Conservation (phyloP, 75 land plant species). For the Azolla pinnata region DNA sequence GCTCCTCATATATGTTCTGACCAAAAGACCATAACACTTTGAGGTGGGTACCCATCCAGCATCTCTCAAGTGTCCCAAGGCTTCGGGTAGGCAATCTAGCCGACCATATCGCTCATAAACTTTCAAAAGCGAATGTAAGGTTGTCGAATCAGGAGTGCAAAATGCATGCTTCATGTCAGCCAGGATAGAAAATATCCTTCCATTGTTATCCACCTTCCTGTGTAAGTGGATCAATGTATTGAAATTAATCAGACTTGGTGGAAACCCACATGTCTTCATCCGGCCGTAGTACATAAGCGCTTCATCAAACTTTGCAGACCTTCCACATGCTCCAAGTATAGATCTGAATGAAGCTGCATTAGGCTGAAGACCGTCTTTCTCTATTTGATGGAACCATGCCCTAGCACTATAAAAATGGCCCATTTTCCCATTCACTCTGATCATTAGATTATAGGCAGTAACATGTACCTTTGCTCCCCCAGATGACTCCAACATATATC, state of each 20-base stretch:
- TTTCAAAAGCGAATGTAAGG: conserved; percentile 48
- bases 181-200: conserved; percentile 37
- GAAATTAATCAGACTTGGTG: conserved; percentile 52
- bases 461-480: conserved; percentile 48
- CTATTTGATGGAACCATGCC: conserved; percentile 27
- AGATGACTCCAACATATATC: conserved; percentile 44
- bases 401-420: conserved; percentile 43
- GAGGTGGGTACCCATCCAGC: conserved; percentile 33
- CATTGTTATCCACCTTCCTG: conserved; percentile 44
- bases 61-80: conserved; percentile 25
- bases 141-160: conserved; percentile 41
- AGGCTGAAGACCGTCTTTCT: conserved; percentile 42
- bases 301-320: conserved; percentile 41
- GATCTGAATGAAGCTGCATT: conserved; percentile 81
- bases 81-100: conserved; percentile 34
- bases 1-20: conserved; percentile 51
- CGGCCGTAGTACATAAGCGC: conserved; percentile 45
- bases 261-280: conserved; percentile 36
- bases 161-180: conserved; percentile 58
- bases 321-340: conserved; percentile 81
- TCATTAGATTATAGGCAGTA: conserved; percentile 65
- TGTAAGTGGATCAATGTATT: conserved; percentile 59
- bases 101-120: conserved; percentile 58
- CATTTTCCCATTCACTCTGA: conserved; percentile 70
- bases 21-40: conserved; percentile 23